A percentile compares a stretch with the other conserved stretches of the same genome.
phyloP scores from a whole-genome alignment of 176 grass and related monocot species.

The Avena insularis region DNA sequence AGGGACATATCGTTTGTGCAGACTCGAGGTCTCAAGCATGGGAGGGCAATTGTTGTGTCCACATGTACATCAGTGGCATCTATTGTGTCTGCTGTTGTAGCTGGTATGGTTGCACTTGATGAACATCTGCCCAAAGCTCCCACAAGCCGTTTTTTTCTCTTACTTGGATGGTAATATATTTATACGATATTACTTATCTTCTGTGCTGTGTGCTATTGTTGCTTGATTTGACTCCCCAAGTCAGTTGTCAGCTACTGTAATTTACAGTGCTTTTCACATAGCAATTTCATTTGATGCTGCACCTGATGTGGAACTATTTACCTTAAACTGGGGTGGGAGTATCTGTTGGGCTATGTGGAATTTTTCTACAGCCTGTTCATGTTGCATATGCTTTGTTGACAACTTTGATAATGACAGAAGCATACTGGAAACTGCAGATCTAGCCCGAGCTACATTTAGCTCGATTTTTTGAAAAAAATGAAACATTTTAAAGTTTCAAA shows the following conservation, averaged over 20 bases:
- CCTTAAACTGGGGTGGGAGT: neutral
- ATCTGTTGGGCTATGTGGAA: neutral
- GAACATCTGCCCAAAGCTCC: conserved; percentile 83
- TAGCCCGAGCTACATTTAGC: no score
- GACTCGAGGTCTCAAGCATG: conserved; percentile 97
- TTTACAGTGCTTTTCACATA: neutral
- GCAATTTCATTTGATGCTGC: conserved; percentile 23
- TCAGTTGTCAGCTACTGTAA: neutral
- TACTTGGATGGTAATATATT: conserved; percentile 90
- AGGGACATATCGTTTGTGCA: conserved; percentile 33
- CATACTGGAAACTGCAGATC: no score
- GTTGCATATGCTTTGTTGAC: conserved; percentile 18
- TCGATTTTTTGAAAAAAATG: no score
- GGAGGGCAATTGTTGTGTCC: conserved; percentile 98
- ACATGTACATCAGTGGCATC: conserved; percentile 93
- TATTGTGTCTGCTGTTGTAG: conserved; percentile 90
- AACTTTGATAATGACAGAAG: neutral
- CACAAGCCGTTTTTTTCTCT: conserved; percentile 62
- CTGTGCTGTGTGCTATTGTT: neutral
- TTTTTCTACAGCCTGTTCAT: neutral
- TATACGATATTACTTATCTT: conserved; percentile 18
- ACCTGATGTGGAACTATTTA: neutral
- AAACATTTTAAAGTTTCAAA: no score
- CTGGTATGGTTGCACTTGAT: conserved; percentile 96
- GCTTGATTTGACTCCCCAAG: conserved; percentile 23